A percentile compares a stretch with the other conserved stretches of the same genome.
Conservation (phyloP, 2,329 filamentous ascomycete species). For the Colletotrichum sp. region DNA sequence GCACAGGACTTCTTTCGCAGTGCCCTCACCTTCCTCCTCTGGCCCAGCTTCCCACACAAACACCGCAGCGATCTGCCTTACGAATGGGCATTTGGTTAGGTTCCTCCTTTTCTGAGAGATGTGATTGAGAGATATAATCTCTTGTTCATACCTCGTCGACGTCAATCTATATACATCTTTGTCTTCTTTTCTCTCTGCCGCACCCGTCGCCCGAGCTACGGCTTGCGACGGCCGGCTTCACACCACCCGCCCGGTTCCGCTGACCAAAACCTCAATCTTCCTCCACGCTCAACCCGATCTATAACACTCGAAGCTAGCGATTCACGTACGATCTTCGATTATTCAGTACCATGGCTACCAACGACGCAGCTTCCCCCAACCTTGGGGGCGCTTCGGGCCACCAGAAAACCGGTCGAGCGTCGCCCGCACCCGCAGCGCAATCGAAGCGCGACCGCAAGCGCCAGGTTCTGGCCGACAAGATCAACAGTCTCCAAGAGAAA, state of each 20-base stretch:
- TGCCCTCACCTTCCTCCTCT: slow-evolving; percentile 5
- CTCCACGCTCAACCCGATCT: background rate
- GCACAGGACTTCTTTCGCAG: slow-evolving; percentile 1
- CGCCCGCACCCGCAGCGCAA: slow-evolving; percentile 43
- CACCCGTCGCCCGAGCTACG: background rate
- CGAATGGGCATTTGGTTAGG: background rate
- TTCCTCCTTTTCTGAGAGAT: background rate
- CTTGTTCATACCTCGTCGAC: background rate
- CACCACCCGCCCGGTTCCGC: background rate
- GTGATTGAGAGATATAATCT: background rate
- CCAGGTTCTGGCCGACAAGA: slow-evolving; percentile 79
- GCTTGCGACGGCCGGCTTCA: slow-evolving; percentile 7
- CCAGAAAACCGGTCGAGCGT: slow-evolving; percentile 37
- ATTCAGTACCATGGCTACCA: slow-evolving; percentile 39
- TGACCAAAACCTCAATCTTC: background rate
- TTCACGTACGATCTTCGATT: background rate
- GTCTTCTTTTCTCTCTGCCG: background rate
- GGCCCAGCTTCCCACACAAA: slow-evolving; percentile 6
- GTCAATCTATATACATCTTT: background rate
- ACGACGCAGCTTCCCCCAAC: slow-evolving; percentile 36
- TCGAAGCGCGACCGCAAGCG: slow-evolving; percentile 93
- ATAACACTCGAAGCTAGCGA: background rate
- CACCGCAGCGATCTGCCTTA: background rate
- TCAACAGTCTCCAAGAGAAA: slow-evolving; percentile 75
- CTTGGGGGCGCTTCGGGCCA: slow-evolving; percentile 27